Evolutionary conservation across 768 basidiomycete genomes (phyloP).

Genomic region (Collybiopsis luxurians): DNA sequence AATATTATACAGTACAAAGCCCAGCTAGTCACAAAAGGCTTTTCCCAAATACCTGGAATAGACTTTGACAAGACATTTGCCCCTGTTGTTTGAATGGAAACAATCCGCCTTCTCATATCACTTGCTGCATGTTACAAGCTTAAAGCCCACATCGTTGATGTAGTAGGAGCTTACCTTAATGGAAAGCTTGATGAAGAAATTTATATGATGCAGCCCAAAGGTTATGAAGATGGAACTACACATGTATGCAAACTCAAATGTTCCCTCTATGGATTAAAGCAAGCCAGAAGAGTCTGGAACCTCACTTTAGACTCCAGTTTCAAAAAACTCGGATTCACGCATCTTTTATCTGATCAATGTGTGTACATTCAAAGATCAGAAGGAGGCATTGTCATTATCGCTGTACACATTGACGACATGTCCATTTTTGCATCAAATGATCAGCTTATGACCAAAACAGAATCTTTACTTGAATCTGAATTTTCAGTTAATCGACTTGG

Average conservation of each 20-base stretch:
- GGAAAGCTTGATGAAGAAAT: conserved; percentile 12
- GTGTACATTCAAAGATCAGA: conserved; percentile 13
- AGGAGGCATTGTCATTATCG: conserved; percentile 6
- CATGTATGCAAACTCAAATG: conserved; percentile 10
- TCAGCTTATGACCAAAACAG: too few relatives aligned
- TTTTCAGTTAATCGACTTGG: background rate
- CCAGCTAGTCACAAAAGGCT: conserved; percentile 12
- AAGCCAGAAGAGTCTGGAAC: conserved; percentile 24
- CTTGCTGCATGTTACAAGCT: conserved; percentile 24
- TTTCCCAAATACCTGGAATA: conserved; percentile 26
- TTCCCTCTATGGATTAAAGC: conserved; percentile 25
- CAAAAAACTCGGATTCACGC: conserved; percentile 10
- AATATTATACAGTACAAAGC: conserved; percentile 21
- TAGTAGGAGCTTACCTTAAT: conserved; percentile 15
- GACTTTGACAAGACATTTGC: conserved; percentile 19
- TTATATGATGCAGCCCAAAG: conserved; percentile 13
- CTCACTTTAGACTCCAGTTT: conserved; percentile 14
- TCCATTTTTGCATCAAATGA: background rate
- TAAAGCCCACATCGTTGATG: conserved; percentile 29
- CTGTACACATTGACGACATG: background rate
- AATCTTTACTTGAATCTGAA: background rate
- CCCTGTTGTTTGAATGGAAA: conserved; percentile 13
- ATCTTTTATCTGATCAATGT: conserved; percentile 9
- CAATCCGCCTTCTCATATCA: conserved; percentile 18
- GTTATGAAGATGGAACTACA: conserved; percentile 12